phyloP scores from a whole-genome alignment of 202 grass and related monocot species.

The Panicum virgatum region DNA sequence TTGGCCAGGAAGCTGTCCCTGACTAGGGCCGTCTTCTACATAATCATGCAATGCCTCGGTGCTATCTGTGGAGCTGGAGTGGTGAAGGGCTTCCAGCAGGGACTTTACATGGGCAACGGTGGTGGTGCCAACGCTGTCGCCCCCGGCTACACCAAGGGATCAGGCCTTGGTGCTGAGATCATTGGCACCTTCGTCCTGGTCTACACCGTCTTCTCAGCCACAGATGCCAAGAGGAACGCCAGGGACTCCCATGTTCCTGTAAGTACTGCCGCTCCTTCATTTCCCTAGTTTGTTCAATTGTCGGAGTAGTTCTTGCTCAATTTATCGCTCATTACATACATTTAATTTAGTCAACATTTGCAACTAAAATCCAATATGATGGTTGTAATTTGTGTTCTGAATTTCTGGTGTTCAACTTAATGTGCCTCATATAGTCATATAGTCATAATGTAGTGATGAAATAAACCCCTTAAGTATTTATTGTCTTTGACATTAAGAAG shows the following conservation, averaged over 20 bases:
- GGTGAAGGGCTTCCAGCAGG: conserved; percentile 87
- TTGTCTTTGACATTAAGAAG: background rate
- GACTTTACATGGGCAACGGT: conserved; percentile 72
- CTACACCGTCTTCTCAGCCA: conserved; percentile 94
- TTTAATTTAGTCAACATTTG: background rate
- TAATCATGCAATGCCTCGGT: conserved; percentile 91
- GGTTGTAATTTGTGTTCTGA: background rate
- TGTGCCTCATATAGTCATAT: background rate
- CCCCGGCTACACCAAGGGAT: conserved; percentile 80
- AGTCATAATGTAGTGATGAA: background rate
- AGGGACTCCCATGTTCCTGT: conserved; percentile 96
- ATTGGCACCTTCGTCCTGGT: conserved; percentile 86
- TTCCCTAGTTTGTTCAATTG: conserved; percentile 1
- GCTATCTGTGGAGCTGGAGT: conserved; percentile 94
- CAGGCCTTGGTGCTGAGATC: conserved; percentile 84
- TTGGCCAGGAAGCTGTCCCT: conserved; percentile 90
- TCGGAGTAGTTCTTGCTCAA: background rate
- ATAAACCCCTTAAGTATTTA: background rate
- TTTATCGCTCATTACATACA: background rate
- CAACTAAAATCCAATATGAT: background rate
- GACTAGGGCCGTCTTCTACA: conserved; percentile 88
- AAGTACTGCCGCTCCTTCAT: conserved; percentile 19
- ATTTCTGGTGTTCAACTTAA: background rate
- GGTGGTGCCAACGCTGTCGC: conserved; percentile 85
- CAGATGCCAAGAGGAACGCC: conserved; percentile 91